Evolutionary conservation across 106 monocot species (phyloP).

Genomic region (Dendrobium catenatum): DNA sequence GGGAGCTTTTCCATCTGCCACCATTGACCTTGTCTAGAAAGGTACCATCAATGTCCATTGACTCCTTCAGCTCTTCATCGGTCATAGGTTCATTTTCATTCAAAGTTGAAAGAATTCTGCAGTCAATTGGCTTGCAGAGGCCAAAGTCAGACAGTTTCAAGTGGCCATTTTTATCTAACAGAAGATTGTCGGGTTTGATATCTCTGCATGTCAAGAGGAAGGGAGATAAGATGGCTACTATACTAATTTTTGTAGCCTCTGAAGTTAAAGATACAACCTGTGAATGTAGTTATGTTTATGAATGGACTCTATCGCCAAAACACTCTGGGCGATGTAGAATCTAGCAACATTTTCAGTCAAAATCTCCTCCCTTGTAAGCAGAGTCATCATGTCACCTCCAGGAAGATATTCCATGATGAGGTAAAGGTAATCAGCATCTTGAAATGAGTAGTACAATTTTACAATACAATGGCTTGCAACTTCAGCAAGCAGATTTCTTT

Average conservation of each 20-base stretch:
- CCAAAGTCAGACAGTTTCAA: constrained; percentile 99
- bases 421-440: constrained; percentile 92
- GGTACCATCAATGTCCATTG: constrained; percentile 89
- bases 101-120: constrained; percentile 70
- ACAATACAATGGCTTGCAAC: constrained; percentile 98
- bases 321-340: constrained; percentile 95
- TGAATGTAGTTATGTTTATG: constrained; percentile 97
- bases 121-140: constrained; percentile 94
- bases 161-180: constrained; percentile 93
- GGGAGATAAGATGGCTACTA: constrained; percentile 2
- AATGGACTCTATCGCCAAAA: constrained; percentile 95
- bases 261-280: constrained; percentile 37
- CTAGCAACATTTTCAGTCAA: constrained; percentile 89
- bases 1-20: constrained; percentile 75
- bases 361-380: constrained; percentile 94
- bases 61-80: constrained; percentile 79
- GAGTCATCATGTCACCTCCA: constrained; percentile 99
- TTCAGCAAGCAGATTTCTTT: constrained; percentile 96
- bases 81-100: constrained; percentile 87
- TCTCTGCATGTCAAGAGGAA: constrained; percentile 50
- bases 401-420: constrained; percentile 42
- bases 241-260: background rate
- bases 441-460: constrained; percentile 98
- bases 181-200: constrained; percentile 97
- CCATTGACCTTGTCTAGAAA: constrained; percentile 50